phyloP scores from a whole-genome alignment of 2,329 filamentous ascomycete species.

The Aspergillus sp. region DNA sequence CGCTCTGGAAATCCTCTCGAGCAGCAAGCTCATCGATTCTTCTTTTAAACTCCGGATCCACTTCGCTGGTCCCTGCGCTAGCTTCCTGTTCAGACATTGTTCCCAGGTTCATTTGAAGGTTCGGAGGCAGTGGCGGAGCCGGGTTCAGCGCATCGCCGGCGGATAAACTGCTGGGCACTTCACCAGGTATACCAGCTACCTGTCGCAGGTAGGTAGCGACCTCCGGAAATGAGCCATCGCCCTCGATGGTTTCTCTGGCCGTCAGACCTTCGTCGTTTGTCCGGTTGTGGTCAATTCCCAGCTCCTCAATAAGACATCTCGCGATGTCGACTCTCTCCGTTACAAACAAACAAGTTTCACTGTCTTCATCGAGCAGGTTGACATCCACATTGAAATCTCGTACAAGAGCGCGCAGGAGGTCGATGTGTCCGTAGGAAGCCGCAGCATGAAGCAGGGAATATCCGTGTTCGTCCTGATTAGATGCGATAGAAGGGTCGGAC shows the following conservation, averaged over 20 bases:
- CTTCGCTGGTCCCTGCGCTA: constrained; percentile 60
- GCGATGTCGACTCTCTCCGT: constrained; percentile 79
- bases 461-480: constrained; percentile 81
- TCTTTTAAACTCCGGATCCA: constrained; percentile 79
- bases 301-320: constrained; percentile 75
- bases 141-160: constrained; percentile 39
- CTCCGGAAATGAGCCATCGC: constrained; percentile 74
- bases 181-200: constrained; percentile 28
- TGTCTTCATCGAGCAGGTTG: constrained; percentile 84
- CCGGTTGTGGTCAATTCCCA: constrained; percentile 66
- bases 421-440: constrained; percentile 84
- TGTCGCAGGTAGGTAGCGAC: constrained; percentile 70
- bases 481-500: constrained; percentile 72
- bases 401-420: constrained; percentile 74
- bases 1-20: constrained; percentile 77
- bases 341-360: constrained; percentile 93
- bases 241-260: constrained; percentile 75
- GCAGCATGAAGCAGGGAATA: constrained; percentile 94
- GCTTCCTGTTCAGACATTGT: constrained; percentile 63
- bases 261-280: constrained; percentile 74
- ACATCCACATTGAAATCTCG: constrained; percentile 74
- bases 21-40: constrained; percentile 87
- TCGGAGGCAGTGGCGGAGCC: constrained; percentile 69
- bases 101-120: constrained; percentile 74
- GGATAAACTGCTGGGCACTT: constrained; percentile 24